Conservation (phyloP, 129 eudicot genomes). For the Artemisia tridentata region DNA sequence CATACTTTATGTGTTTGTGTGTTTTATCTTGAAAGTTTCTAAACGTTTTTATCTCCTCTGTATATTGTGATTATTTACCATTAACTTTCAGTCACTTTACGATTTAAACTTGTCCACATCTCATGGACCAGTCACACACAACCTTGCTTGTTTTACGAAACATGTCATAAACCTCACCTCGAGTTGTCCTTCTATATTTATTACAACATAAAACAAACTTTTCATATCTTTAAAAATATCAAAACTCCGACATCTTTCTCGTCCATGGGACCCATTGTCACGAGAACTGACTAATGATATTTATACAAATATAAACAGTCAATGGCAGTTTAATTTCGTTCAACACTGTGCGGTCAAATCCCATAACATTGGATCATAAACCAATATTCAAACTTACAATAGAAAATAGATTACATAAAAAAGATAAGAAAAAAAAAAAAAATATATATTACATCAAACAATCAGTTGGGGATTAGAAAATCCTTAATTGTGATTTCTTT, state of each 20-base stretch:
- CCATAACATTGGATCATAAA: not conserved
- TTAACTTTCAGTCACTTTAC: too few species aligned
- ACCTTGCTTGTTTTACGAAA: too few species aligned
- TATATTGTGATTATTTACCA: too few species aligned
- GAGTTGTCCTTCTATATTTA: too few species aligned
- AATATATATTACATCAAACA: not conserved
- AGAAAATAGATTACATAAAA: not conserved
- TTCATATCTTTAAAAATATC: too few species aligned
- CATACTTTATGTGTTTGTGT: too few species aligned
- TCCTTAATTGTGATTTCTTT: not conserved
- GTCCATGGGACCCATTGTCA: slow-evolving; percentile 20
- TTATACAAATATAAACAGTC: not conserved
- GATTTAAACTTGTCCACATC: too few species aligned
- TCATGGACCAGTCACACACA: too few species aligned
- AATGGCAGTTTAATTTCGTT: not conserved
- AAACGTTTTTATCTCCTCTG: too few species aligned
- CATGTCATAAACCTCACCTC: too few species aligned
- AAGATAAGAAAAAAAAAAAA: not conserved
- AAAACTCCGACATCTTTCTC: not conserved
- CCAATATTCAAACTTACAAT: not conserved
- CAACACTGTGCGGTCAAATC: not conserved
- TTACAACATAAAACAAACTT: not conserved
- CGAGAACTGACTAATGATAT: slow-evolving; percentile 4
- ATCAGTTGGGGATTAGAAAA: not conserved
- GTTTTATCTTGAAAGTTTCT: too few species aligned